Conservation (phyloP, 202 grass and related monocot species). For the Hordeum pubiflorum region DNA sequence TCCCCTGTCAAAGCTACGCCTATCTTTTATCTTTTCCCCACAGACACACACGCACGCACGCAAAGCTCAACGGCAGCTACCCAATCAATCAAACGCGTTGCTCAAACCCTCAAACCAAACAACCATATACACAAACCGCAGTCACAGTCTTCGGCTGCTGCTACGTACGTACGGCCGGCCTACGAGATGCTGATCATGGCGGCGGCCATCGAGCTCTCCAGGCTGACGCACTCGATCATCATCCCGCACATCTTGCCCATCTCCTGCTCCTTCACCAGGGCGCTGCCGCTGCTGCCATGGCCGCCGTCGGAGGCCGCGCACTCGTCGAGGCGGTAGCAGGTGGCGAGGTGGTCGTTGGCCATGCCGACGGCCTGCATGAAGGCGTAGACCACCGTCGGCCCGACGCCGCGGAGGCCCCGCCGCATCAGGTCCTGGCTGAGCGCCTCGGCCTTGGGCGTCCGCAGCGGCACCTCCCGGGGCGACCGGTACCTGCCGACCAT, state of each 20-base stretch:
- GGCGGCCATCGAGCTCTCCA: conserved; percentile 31
- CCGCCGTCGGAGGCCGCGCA: conserved; percentile 16
- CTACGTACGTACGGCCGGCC: background rate
- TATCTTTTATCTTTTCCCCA: background rate
- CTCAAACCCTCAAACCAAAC: background rate
- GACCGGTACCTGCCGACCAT: conserved; percentile 49
- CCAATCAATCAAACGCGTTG: background rate
- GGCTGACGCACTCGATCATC: conserved; percentile 25
- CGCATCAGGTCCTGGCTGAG: conserved; percentile 82
- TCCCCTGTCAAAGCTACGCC: background rate
- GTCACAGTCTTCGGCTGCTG: background rate
- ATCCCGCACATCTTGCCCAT: conserved; percentile 30
- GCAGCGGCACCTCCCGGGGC: conserved; percentile 60
- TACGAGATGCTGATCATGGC: conserved; percentile 48
- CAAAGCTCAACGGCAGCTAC: background rate
- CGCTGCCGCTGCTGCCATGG: background rate
- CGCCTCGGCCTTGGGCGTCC: conserved; percentile 71
- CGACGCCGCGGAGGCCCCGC: conserved; percentile 65
- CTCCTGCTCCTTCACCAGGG: conserved; percentile 28
- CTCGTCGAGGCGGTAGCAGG: conserved; percentile 64
- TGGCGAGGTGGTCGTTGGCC: conserved; percentile 79
- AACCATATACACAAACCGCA: background rate
- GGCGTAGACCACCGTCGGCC: conserved; percentile 75
- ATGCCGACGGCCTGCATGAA: conserved; percentile 96
- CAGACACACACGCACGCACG: background rate